A percentile compares a stretch with the other conserved stretches of the same genome.
phyloP scores from a whole-genome alignment of 495 filamentous ascomycete species.

The Aspergillus sclerotiicarbonarius region DNA sequence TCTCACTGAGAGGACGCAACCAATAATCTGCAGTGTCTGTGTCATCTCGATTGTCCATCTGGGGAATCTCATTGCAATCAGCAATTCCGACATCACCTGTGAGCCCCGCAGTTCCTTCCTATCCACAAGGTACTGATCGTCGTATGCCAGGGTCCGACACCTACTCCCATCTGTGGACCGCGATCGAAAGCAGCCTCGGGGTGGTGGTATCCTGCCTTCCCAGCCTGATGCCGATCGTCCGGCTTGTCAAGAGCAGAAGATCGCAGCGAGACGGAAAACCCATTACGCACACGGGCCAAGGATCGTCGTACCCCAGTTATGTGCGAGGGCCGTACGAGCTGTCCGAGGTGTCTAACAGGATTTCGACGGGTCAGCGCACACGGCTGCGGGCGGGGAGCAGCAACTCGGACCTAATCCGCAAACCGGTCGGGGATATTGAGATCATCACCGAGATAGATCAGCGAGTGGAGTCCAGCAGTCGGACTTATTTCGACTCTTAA shows the following conservation, averaged over 20 bases:
- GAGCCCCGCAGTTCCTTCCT: background rate
- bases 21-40: background rate
- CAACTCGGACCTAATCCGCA: background rate
- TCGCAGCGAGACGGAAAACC: background rate
- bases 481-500: background rate
- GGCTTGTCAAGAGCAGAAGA: background rate
- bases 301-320: background rate
- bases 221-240: constrained; percentile 1
- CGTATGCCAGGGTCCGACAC: background rate
- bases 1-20: background rate
- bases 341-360: background rate
- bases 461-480: background rate
- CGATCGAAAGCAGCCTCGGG: constrained; percentile 4
- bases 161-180: constrained; percentile 3
- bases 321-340: background rate
- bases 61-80: background rate
- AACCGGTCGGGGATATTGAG: background rate
- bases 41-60: background rate
- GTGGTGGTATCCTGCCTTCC: background rate
- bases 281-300: background rate
- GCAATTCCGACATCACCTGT: background rate
- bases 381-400: background rate
- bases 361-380: background rate
- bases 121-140: background rate
- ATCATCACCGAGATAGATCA: constrained; percentile 2